Evolutionary conservation across 2,329 filamentous ascomycete genomes (phyloP), one percentile per base, ranked within the genome.

Genomic region (Parafenestella ontariensis): DNA sequence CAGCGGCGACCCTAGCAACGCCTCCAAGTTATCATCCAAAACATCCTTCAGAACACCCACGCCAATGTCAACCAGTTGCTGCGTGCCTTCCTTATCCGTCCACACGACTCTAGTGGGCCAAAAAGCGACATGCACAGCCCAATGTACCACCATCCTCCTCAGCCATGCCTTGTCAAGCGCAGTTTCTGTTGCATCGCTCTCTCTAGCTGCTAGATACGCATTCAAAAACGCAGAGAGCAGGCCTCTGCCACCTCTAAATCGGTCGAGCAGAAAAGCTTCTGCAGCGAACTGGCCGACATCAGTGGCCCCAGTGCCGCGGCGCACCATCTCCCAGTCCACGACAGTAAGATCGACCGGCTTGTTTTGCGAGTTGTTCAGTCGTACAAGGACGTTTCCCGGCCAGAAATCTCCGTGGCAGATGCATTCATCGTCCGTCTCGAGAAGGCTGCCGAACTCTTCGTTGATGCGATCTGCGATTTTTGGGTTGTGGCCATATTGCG

Each of bases 391-490:
- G 26, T 77, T 77, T 0, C 73, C 74, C 1, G 75, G 71, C 75
- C 75, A 77, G 49, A 76, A 77, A 44, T 77, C 74, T 20, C 75
- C 76, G 42, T 77, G 73, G 31, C 74, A 76, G 0, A 77, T 41
- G 33, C 68, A 72, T 36, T 70, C 73, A 33, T 72, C 57, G 11
- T 76, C 74, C 2, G 41, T 60, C 6, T 42, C 47, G 3, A 76
- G 58, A 5, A 59, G 37, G 7, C 56, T 54, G 1, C 73, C 74
- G 18, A 67, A 77, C 7, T 56, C 42, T 11, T 66, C 65, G 41
- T 75, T 62, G 46, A 75, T 58, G 1, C 44, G 48, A 9, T 65
- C 46, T 2, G 60, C 73, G 13, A 76, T 44, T 1, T 59, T 51
- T 1, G 50, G n/a, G 15, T 73, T 65, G 11, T 69, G 50, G 2